Evolutionary conservation across 805 yeast genomes (phyloP).

Genomic region (Metschnikowia kunwiensis): DNA sequence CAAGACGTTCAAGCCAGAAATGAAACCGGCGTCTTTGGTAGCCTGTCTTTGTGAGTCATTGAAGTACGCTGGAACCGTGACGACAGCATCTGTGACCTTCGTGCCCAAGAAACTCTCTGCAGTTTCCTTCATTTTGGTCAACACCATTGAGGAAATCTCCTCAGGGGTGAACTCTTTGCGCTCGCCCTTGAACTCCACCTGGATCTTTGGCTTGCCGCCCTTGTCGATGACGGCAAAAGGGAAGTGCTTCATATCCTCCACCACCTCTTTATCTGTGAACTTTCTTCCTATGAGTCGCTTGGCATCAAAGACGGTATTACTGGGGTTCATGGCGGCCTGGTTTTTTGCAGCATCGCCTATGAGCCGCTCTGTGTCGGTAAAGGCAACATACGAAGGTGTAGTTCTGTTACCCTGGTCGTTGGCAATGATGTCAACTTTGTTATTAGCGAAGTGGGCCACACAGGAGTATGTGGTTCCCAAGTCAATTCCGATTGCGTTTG

Average conservation of each 20-base stretch:
- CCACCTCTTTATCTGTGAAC: slow-evolving; percentile 75
- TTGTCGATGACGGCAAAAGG: slow-evolving; percentile 79
- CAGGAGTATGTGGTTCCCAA: slow-evolving; percentile 97
- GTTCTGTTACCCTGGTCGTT: slow-evolving; percentile 99
- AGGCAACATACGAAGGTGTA: slow-evolving; percentile 94
- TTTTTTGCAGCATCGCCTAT: slow-evolving; percentile 98
- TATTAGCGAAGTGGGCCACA: slow-evolving; percentile 71
- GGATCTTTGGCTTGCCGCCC: slow-evolving; percentile 81
- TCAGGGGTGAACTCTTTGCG: slow-evolving; percentile 86
- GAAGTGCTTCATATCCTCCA: slow-evolving; percentile 78
- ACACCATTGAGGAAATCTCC: slow-evolving; percentile 91
- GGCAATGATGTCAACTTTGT: slow-evolving; percentile 91
- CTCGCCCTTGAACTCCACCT: slow-evolving; percentile 88
- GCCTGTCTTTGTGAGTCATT: slow-evolving; percentile 46
- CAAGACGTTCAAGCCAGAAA: slow-evolving; percentile 46
- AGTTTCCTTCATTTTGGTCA: slow-evolving; percentile 87
- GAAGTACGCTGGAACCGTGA: slow-evolving; percentile 44
- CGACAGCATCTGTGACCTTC: slow-evolving; percentile 58
- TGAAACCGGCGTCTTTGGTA: slow-evolving; percentile 43
- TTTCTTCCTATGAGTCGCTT: slow-evolving; percentile 89
- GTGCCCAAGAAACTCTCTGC: slow-evolving; percentile 89
- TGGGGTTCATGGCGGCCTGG: slow-evolving; percentile 96
- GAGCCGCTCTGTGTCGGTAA: slow-evolving; percentile 91
- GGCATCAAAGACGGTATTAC: slow-evolving; percentile 91
- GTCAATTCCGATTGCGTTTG: slow-evolving; percentile 76